Conservation (phyloP, 139 green algal genomes). For the Medakamo hakoo region DNA sequence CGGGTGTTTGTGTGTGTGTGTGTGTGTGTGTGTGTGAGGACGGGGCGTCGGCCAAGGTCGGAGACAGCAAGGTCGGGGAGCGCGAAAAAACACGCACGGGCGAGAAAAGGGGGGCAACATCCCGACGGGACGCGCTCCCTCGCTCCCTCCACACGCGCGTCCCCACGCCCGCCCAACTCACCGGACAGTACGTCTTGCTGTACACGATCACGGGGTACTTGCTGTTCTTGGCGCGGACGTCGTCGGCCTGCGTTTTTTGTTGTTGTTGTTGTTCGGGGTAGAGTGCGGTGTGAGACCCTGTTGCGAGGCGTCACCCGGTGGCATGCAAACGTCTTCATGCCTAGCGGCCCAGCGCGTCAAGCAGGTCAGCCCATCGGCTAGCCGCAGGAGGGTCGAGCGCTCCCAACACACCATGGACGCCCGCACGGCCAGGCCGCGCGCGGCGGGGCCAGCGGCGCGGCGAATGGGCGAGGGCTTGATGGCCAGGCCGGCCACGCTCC, state of each 20-base stretch:
- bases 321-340: too few species aligned
- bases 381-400: too few species aligned
- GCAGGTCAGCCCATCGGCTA: too few species aligned
- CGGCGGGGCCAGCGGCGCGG: too few species aligned
- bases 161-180: not conserved
- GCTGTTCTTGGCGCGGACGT: too few species aligned
- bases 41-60: not conserved
- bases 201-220: constrained; percentile 33
- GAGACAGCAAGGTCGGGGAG: not conserved
- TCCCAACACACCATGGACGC: too few species aligned
- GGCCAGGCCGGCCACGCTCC: too few species aligned
- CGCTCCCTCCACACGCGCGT: not conserved
- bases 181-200: constrained; percentile 15
- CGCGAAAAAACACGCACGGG: not conserved
- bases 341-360: too few species aligned
- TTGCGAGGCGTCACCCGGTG: too few species aligned
- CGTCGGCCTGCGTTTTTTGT: too few species aligned
- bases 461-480: too few species aligned
- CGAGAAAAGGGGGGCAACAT: not conserved
- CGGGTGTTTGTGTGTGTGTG: not conserved
- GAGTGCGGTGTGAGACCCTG: not conserved
- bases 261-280: constrained; percentile 19
- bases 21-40: not conserved
- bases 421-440: too few species aligned
- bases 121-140: not conserved